A percentile compares a stretch with the other conserved stretches of the same genome.
These are phyloP conservation scores for Smallanthus sonchifolius DNA, from an alignment of 129 eudicot species.

Conservation along the genomic window DNA sequence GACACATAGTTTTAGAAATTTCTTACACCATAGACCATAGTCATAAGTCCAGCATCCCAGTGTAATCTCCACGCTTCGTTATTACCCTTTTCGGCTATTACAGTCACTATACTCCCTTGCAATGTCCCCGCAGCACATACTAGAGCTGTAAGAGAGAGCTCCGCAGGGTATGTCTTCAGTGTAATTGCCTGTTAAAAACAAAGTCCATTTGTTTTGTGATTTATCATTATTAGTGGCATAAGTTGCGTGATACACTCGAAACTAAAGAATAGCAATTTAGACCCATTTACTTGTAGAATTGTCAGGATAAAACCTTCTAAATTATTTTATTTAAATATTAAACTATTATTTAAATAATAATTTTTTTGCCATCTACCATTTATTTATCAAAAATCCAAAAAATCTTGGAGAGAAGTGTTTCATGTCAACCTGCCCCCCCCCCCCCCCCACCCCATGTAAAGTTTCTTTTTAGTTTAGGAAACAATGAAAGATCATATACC, in stretches of 20 bases:
- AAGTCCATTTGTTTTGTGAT: background rate
- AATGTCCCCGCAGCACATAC: constrained; percentile 41
- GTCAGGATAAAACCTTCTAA: background rate
- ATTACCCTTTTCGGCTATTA: constrained; percentile 44
- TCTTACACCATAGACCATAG: constrained; percentile 55
- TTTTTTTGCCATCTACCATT: background rate
- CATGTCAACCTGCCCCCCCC: background rate
- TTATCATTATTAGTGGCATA: background rate
- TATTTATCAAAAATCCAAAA: background rate
- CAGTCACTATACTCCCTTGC: constrained; percentile 41
- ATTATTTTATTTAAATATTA: background rate
- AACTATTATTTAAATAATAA: background rate
- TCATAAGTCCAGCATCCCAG: constrained; percentile 46
- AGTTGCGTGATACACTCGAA: background rate
- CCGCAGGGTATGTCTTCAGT: constrained; percentile 49
- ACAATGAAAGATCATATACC: constrained; percentile 21
- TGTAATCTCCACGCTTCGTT: constrained; percentile 33
- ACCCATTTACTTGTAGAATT: background rate
- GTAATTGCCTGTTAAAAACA: constrained; percentile 37
- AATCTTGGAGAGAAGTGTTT: background rate
- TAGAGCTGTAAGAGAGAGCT: constrained; percentile 45
- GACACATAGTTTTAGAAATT: background rate
- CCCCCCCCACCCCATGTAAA: too few species aligned
- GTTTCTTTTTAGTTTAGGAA: background rate
- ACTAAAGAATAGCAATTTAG: background rate